Evolutionary conservation across 441 rosid genomes (phyloP).

Genomic region (Brassica balearica): DNA sequence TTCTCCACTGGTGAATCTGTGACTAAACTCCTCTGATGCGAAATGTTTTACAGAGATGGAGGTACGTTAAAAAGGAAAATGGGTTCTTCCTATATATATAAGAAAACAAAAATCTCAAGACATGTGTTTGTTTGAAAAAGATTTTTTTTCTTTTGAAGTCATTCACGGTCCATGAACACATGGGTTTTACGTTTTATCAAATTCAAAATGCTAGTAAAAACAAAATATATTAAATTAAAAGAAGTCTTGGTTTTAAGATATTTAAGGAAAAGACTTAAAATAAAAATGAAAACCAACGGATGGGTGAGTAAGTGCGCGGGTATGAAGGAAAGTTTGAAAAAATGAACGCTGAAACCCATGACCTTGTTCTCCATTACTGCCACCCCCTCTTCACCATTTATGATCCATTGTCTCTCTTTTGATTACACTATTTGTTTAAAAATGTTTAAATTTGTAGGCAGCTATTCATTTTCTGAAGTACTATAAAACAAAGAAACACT

Average conservation of each 20-base stretch:
- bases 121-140: background rate
- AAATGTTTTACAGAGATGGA: conserved; percentile 15
- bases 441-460: background rate
- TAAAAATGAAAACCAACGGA: conserved; percentile 56
- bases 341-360: conserved; percentile 70
- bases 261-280: conserved; percentile 4
- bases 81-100: conserved; percentile 16
- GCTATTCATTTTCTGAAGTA: conserved; percentile 6
- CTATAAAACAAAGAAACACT: conserved; percentile 4
- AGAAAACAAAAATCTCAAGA: background rate
- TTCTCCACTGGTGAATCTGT: conserved; percentile 20
- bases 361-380: conserved; percentile 24
- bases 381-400: conserved; percentile 6
- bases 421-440: background rate
- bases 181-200: conserved; percentile 10
- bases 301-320: conserved; percentile 66
- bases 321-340: conserved; percentile 64
- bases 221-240: background rate
- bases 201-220: background rate
- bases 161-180: conserved; percentile 25
- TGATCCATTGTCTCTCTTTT: conserved; percentile 9
- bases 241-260: background rate
- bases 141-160: background rate
- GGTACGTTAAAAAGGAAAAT: conserved; percentile 6
- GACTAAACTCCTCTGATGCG: conserved; percentile 5